Evolutionary conservation across 2,329 filamentous ascomycete genomes (phyloP).

Genomic region (Akanthomyces muscarius): DNA sequence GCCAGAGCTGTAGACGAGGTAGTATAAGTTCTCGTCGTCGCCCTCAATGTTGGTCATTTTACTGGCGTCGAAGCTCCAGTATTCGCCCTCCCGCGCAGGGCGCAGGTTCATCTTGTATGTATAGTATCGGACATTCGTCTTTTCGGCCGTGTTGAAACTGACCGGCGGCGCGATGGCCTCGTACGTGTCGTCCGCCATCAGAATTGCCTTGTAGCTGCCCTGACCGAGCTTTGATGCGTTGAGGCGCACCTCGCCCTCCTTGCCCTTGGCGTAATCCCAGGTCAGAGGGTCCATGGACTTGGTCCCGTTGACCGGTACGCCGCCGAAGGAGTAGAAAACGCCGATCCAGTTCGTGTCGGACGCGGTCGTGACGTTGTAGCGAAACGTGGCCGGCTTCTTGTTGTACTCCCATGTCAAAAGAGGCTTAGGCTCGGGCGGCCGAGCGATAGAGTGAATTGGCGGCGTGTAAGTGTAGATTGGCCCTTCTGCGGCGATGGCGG

Average conservation of each 20-base stretch:
- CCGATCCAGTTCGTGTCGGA: constrained; percentile 36
- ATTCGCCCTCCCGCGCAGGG: constrained; percentile 33
- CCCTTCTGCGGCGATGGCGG: not conserved
- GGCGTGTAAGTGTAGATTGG: not conserved
- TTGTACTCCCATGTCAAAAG: not conserved
- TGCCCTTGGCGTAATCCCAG: constrained; percentile 32
- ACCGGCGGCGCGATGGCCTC: constrained; percentile 33
- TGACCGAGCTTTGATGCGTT: constrained; percentile 23
- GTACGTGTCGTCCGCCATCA: constrained; percentile 35
- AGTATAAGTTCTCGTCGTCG: constrained; percentile 26
- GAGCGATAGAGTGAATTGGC: no score
- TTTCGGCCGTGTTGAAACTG: constrained; percentile 25
- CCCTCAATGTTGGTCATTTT: constrained; percentile 31
- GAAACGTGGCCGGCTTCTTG: constrained; percentile 28
- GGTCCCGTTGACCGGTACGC: constrained; percentile 32
- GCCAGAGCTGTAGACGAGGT: constrained; percentile 22
- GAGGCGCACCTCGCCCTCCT: constrained; percentile 28
- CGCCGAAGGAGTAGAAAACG: constrained; percentile 31
- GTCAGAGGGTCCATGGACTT: constrained; percentile 27
- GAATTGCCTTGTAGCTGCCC: constrained; percentile 35
- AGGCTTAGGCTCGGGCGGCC: not conserved
- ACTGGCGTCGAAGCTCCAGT: constrained; percentile 28
- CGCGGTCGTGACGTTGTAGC: constrained; percentile 30
- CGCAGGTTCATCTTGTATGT: constrained; percentile 31
- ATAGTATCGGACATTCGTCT: not conserved